phyloP scores from a whole-genome alignment of 306 rosid species.

The Vicia sativa region DNA sequence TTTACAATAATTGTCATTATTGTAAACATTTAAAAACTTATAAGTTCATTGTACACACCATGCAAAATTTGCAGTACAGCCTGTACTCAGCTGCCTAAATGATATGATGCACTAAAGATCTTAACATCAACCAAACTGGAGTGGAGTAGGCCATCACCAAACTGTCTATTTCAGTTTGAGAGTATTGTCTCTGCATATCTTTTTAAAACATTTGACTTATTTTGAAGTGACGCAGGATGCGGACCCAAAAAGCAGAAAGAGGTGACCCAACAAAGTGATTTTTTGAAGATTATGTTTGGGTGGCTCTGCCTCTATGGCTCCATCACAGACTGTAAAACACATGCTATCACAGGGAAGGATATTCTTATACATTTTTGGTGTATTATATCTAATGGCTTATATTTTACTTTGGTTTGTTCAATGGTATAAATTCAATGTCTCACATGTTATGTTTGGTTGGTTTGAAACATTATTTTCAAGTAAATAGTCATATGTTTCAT shows the following conservation, averaged over 20 bases:
- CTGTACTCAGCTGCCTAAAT: constrained; percentile 1
- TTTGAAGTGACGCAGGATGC: constrained; percentile 24
- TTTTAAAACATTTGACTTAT: constrained; percentile 21
- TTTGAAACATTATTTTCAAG: background rate
- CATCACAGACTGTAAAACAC: constrained; percentile 22
- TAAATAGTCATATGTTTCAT: background rate
- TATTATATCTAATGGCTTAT: constrained; percentile 9
- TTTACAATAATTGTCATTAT: background rate
- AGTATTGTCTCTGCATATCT: constrained; percentile 18
- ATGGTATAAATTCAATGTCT: background rate
- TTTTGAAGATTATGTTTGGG: constrained; percentile 26
- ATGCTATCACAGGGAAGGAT: background rate
- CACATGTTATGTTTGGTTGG: background rate
- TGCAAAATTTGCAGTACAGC: background rate
- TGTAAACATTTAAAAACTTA: background rate
- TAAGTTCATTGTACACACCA: background rate
- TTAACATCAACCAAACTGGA: constrained; percentile 7
- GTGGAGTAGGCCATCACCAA: constrained; percentile 22
- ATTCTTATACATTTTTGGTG: constrained; percentile 12
- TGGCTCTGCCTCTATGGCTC: constrained; percentile 17
- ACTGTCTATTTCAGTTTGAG: constrained; percentile 27
- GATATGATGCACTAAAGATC: constrained; percentile 15
- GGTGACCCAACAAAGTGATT: constrained; percentile 33
- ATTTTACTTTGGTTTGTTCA: background rate
- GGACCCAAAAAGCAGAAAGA: constrained; percentile 17